Conservation (phyloP, 768 basidiomycete species). For the Coprinellus aureogranulatus region DNA sequence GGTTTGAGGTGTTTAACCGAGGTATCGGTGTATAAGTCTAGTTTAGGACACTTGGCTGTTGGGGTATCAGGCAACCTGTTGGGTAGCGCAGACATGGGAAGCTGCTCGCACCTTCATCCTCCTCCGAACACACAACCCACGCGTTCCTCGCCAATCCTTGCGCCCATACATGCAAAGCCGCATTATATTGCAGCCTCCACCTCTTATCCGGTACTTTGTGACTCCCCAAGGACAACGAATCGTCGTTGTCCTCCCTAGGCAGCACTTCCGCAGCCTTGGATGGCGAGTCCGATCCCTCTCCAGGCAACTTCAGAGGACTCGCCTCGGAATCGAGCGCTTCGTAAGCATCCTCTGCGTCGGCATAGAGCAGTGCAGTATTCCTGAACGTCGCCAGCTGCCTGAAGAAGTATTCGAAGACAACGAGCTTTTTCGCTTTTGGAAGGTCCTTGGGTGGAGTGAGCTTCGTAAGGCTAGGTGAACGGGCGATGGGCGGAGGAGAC, state of each 20-base stretch:
- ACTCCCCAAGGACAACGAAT: neutral
- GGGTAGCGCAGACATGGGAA: no score
- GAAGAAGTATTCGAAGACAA: constrained; percentile 43
- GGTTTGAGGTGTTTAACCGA: constrained; percentile 37
- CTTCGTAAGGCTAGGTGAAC: constrained; percentile 21
- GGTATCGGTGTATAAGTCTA: constrained; percentile 47
- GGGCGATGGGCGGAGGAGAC: neutral
- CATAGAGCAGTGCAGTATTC: constrained; percentile 42
- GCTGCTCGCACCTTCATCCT: constrained; percentile 15
- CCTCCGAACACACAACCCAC: constrained; percentile 39
- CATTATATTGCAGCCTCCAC: constrained; percentile 22
- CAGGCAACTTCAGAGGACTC: no score
- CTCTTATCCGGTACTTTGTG: neutral
- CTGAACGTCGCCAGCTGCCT: constrained; percentile 44
- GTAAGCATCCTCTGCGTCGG: constrained; percentile 21
- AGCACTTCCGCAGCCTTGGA: no score
- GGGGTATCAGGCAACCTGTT: no score
- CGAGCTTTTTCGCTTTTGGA: constrained; percentile 27
- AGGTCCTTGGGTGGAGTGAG: constrained; percentile 41
- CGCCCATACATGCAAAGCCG: constrained; percentile 43
- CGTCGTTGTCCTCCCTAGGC: neutral
- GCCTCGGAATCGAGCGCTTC: no score
- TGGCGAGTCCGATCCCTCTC: no score
- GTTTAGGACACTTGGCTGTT: constrained; percentile 42
- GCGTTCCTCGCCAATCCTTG: constrained; percentile 40